A percentile compares a stretch with the other conserved stretches of the same genome.
Conservation (phyloP, 805 yeast genomes). For the Yamadazyma akitaensis region DNA sequence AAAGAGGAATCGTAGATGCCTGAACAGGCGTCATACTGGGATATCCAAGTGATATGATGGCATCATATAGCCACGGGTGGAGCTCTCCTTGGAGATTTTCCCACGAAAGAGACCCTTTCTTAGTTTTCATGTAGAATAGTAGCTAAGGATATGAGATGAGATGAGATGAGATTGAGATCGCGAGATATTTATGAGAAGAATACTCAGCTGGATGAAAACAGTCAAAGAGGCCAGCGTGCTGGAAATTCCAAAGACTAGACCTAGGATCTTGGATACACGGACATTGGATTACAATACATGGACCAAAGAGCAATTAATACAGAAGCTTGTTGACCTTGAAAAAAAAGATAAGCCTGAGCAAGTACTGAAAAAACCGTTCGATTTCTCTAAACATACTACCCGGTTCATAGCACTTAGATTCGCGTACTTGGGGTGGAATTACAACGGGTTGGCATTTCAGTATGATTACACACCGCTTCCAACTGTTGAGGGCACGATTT, state of each 20-base stretch:
- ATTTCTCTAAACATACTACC: conserved; percentile 58
- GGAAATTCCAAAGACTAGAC: neutral
- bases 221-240: neutral
- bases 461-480: conserved; percentile 72
- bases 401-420: conserved; percentile 78
- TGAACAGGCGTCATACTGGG: conserved; percentile 93
- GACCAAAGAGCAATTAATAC: conserved; percentile 64
- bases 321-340: conserved; percentile 57
- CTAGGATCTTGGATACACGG: neutral
- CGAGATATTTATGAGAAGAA: conserved; percentile 2
- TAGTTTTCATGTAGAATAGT: conserved; percentile 18
- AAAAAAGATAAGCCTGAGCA: conserved; percentile 1
- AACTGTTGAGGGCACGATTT: conserved; percentile 76
- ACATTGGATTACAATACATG: conserved; percentile 49
- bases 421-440: conserved; percentile 92
- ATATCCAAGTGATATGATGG: conserved; percentile 72
- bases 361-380: conserved; percentile 48
- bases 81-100: conserved; percentile 48
- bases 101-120: conserved; percentile 56
- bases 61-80: conserved; percentile 69
- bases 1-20: conserved; percentile 87
- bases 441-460: conserved; percentile 86
- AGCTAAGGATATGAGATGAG: conserved; percentile 3
- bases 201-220: neutral
- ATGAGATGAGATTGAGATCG: neutral